Conservation (phyloP, 2,329 filamentous ascomycete genomes). For the Aureobasidium sp. region DNA sequence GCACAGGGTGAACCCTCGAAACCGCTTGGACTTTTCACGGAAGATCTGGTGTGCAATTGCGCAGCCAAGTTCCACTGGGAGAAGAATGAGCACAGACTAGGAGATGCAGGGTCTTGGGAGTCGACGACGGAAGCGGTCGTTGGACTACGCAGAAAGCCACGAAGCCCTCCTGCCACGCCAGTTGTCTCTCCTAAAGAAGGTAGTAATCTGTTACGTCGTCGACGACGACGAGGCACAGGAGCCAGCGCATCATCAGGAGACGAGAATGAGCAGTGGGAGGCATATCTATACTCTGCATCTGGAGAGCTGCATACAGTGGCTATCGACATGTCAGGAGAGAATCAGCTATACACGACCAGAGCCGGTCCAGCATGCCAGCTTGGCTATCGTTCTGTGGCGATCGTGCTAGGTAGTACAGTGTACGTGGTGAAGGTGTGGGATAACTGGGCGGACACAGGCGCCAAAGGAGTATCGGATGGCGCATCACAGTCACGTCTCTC, state of each 20-base stretch:
- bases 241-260: neutral
- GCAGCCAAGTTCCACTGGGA: slow-evolving; percentile 36
- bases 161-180: slow-evolving; percentile 22
- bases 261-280: slow-evolving; percentile 43
- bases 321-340: slow-evolving; percentile 11
- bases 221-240: slow-evolving; percentile 12
- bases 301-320: slow-evolving; percentile 14
- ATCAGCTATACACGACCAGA: slow-evolving; percentile 13
- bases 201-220: slow-evolving; percentile 10
- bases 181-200: slow-evolving; percentile 16
- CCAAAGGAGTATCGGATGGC: slow-evolving; percentile 7
- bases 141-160: slow-evolving; percentile 45
- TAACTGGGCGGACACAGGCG: slow-evolving; percentile 9
- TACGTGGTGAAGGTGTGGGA: slow-evolving; percentile 14
- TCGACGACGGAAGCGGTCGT: slow-evolving; percentile 54
- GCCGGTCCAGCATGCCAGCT: slow-evolving; percentile 12
- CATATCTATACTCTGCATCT: slow-evolving; percentile 34
- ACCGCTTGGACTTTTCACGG: slow-evolving; percentile 48
- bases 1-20: slow-evolving; percentile 47
- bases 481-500: slow-evolving; percentile 2
- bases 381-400: slow-evolving; percentile 8
- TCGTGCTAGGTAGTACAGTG: slow-evolving; percentile 13
- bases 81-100: slow-evolving; percentile 47
- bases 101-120: slow-evolving; percentile 61
- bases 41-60: slow-evolving; percentile 27